A percentile compares a stretch with the other conserved stretches of the same genome.
Evolutionary conservation across 2,329 filamentous ascomycete genomes (phyloP).

Genomic region (Penicillium sp.): DNA sequence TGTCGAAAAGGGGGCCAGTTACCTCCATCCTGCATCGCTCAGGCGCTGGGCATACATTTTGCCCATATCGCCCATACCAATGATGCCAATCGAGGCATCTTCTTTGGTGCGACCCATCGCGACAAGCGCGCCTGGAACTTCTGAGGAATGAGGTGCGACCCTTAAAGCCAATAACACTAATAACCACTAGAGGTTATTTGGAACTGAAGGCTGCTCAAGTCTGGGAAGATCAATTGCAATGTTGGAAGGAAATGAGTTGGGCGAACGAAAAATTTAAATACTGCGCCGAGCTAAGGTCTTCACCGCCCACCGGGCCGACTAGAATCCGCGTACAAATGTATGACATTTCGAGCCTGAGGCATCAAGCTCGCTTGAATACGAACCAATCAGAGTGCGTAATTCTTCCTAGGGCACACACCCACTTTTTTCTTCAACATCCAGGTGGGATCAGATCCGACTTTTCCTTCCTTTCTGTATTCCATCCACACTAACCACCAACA

Average conservation of each 20-base stretch:
- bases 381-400: conserved; percentile 31
- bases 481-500: conserved; percentile 43
- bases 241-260: not conserved
- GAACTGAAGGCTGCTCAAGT: conserved; percentile 4
- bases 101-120: conserved; percentile 52
- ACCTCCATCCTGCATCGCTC: conserved; percentile 95
- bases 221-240: conserved; percentile 17
- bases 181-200: not conserved
- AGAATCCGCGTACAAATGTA: conserved; percentile 1
- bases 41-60: conserved; percentile 94
- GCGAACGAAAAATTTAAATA: conserved; percentile 30
- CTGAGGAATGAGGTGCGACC: not conserved
- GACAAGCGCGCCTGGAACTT: conserved; percentile 8
- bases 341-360: conserved; percentile 15
- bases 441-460: conserved; percentile 22
- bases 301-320: conserved; percentile 34
- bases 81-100: conserved; percentile 80
- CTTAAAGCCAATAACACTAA: not conserved
- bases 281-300: conserved; percentile 15
- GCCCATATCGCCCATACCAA: conserved; percentile 99
- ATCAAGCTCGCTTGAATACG: conserved; percentile 28
- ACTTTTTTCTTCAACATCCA: conserved; percentile 26
- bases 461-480: conserved; percentile 38
- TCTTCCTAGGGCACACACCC: conserved; percentile 41
- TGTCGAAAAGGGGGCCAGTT: conserved; percentile 39